Percentiles rank a stretch among this genome's conserved stretches.
These are phyloP conservation scores for Blastomyces silverae DNA, from an alignment of 2,329 filamentous ascomycete genomes.

Conservation along the genomic window DNA sequence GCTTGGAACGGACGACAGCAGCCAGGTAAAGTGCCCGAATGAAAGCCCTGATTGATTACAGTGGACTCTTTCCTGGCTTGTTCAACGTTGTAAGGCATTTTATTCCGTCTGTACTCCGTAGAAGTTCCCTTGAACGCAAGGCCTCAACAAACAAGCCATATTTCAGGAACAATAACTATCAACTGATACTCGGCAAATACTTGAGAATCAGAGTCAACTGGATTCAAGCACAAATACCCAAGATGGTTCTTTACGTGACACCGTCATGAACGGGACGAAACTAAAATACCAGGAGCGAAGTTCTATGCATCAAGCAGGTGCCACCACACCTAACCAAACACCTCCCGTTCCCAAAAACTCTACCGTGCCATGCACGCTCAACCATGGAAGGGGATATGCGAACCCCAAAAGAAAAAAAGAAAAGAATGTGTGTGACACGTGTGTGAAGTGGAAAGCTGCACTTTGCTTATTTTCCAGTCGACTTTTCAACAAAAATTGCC, in stretches of 20 bases:
- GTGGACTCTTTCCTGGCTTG: background rate
- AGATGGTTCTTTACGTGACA: background rate
- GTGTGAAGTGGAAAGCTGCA: background rate
- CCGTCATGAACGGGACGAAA: background rate
- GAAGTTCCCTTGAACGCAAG: background rate
- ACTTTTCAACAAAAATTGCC: background rate
- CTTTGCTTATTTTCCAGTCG: background rate
- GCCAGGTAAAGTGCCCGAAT: background rate
- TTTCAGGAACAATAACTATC: background rate
- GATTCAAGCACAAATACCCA: background rate
- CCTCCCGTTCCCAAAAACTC: background rate
- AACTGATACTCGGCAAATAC: background rate
- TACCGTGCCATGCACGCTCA: background rate
- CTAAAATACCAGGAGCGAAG: background rate
- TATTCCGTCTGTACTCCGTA: background rate
- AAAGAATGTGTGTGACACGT: background rate
- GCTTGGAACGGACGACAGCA: background rate
- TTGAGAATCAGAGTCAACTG: background rate
- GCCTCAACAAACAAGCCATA: background rate
- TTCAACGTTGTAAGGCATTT: background rate
- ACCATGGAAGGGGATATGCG: background rate
- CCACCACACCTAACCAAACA: background rate
- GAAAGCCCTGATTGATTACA: background rate
- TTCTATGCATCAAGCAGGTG: background rate
- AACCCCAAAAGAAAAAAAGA: background rate